phyloP scores from a whole-genome alignment of 257 asterid genomes.

The Solanum chmielewskii region DNA sequence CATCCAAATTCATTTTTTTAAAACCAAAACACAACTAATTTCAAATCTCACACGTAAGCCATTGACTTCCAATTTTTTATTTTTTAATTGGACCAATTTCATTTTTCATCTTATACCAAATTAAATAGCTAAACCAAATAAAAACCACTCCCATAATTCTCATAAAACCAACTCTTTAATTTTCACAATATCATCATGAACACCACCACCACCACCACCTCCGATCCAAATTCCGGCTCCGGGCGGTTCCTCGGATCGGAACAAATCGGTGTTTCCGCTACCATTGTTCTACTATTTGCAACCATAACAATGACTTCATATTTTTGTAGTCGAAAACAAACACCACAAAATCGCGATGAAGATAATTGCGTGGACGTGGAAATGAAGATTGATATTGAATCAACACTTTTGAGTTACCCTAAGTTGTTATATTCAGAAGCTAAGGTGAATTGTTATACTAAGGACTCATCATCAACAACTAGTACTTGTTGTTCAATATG shows the following conservation, averaged over 20 bases:
- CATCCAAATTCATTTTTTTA: not conserved
- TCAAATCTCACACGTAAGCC: not conserved
- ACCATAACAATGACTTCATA: conserved; percentile 65
- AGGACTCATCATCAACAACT: conserved; percentile 46
- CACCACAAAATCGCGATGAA: not conserved
- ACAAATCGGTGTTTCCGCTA: conserved; percentile 60
- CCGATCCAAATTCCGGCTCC: conserved; percentile 4
- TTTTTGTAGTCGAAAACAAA: conserved; percentile 51
- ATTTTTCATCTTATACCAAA: not conserved
- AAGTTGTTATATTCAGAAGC: conserved; percentile 57
- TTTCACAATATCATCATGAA: conserved; percentile 24
- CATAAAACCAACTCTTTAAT: not conserved
- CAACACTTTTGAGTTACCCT: conserved; percentile 53
- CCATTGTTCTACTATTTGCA: conserved; percentile 67
- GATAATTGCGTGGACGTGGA: conserved; percentile 8
- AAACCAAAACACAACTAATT: not conserved
- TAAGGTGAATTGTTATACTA: conserved; percentile 16
- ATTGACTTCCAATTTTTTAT: not conserved
- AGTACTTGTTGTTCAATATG: conserved; percentile 62
- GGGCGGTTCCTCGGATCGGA: conserved; percentile 41
- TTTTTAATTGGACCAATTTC: not conserved
- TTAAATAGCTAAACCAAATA: conserved; percentile 17
- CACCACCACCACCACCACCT: not conserved
- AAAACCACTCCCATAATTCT: not conserved
- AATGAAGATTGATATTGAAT: conserved; percentile 53